Percentiles rank a stretch among this genome's conserved stretches.
Conservation (phyloP, 345 rosid genomes). For the Xanthoceras sorbifolium region DNA sequence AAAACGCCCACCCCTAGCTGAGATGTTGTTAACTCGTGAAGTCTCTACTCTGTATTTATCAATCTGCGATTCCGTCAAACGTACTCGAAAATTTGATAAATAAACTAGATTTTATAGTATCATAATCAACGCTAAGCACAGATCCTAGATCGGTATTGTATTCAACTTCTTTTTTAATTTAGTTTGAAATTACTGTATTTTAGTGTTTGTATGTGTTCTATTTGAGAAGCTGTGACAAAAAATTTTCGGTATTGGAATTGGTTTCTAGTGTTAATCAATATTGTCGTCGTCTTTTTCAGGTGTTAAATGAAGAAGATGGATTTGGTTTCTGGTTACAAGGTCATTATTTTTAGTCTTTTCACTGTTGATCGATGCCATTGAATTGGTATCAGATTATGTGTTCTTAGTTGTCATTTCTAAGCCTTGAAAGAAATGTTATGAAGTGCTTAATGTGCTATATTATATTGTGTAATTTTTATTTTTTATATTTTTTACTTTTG, state of each 20-base stretch:
- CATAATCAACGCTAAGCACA: neutral
- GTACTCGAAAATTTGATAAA: neutral
- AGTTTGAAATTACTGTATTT: neutral
- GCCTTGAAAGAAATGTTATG: neutral
- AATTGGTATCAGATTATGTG: neutral
- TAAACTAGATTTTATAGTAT: too few species aligned
- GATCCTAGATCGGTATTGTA: slow-evolving; percentile 4
- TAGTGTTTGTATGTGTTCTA: neutral
- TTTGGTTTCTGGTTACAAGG: slow-evolving; percentile 93
- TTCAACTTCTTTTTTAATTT: neutral
- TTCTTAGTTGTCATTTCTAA: neutral
- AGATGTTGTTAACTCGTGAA: too few species aligned
- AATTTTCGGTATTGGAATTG: neutral
- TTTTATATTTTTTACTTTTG: too few species aligned
- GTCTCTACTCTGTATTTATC: neutral
- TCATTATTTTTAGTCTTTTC: slow-evolving; percentile 18
- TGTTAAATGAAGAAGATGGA: slow-evolving; percentile 50
- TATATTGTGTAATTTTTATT: neutral
- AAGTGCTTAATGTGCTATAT: neutral
- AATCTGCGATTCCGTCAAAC: neutral
- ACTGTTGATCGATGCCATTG: neutral
- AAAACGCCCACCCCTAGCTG: too few species aligned
- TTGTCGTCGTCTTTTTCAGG: slow-evolving; percentile 26
- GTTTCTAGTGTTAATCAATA: neutral
- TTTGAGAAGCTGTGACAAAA: neutral